Evolutionary conservation across 2,329 filamentous ascomycete species (phyloP), one percentile per base, ranked within the genome.

Genomic region (Xylaria sp.): DNA sequence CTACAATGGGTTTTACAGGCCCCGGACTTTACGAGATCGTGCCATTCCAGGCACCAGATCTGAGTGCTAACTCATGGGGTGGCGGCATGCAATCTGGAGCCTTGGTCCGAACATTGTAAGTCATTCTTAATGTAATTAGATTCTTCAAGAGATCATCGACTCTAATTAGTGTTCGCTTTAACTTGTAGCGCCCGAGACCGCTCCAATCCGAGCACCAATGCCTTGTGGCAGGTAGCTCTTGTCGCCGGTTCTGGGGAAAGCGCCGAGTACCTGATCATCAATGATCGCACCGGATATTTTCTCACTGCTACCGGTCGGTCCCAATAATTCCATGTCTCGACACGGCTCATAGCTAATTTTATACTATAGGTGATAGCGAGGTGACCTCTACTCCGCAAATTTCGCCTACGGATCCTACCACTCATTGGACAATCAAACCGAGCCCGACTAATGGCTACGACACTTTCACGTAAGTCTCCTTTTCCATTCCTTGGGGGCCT

Each of bases 391-490:
- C 49, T 33, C 49, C 49, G 2, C 49, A 53, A n/a, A 33, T 53
- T 10, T 53, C 49, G 13, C 49, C 49, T 2, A 2, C 28, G 6
- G 49, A 53, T 10, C 26, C 26, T 33, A 33, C 49, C 4, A 33
- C 49, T 31, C 49, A 33, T n/a, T 53, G 49, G 49, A 53, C 49
- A n/a, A 53, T 53, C 28, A 53, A 53, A n/a, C 31, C 49, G 26
- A 10, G 0, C 49, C 49, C 26, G 15, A 31, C 26, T 11, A 9
- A 7, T 26, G 49, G 49, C n/a, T 53, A 31, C 4, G 49, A 53
- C 1, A 26, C 31, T n/a, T 53, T n/a, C 49, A 53, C 49, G 49
- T 53, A 53, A 33, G 49, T 31, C 4, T 3, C 23, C 5, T 7
- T 28, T 17, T 7, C n/a, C 9, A 7, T 53, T 23, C 13, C 10